Evolutionary conservation across 192 early-diverging fungal species (phyloP), one percentile per base, ranked within the genome.

Genomic region (Phycomyces nitens): DNA sequence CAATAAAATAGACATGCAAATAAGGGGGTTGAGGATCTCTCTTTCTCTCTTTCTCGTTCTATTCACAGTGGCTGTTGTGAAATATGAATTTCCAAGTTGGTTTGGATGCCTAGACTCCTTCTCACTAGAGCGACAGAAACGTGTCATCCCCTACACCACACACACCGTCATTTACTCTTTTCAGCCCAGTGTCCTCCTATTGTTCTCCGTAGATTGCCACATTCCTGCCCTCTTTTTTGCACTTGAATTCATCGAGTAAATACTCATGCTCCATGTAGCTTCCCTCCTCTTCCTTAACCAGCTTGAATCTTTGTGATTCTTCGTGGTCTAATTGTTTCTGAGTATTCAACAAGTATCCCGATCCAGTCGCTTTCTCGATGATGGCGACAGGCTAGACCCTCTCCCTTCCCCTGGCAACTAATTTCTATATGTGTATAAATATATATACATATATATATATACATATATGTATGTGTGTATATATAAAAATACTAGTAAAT

Each of bases 121-220:
- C 29, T 34, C 29, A 11, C 44, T 47, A 18, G 18, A 47, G 44
- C 44, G 44, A 47, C 44, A 47, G 44, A 47, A 47, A 47, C 44
- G 44, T 47, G 44, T 47, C 44, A 47, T 47, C 44, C 44, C 44
- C 44, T 47, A 47, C 44, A 47, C 44, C 12, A 14, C 44, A n/a
- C 44, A n/a, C 44, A n/a, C 18, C 18, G 18, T 47, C 44, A n/a
- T 47, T 18, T 47, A n/a, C 44, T 47, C 44, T 47, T 47, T 47
- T n/a, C 44, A 47, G 44, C 44, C 12, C 44, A 47, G 5, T 6
- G 44, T 18, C 44, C 44, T 47, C 44, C 44, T 47, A 47, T 47
- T 47, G 15, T 18, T 47, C 44, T 11, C 44, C 44, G 44, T 47
- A n/a, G 44, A 47, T 47, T 47, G 44, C 44, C 44, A 47, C 44